Conservation (phyloP, 345 rosid genomes). For the Excoecaria agallocha region DNA sequence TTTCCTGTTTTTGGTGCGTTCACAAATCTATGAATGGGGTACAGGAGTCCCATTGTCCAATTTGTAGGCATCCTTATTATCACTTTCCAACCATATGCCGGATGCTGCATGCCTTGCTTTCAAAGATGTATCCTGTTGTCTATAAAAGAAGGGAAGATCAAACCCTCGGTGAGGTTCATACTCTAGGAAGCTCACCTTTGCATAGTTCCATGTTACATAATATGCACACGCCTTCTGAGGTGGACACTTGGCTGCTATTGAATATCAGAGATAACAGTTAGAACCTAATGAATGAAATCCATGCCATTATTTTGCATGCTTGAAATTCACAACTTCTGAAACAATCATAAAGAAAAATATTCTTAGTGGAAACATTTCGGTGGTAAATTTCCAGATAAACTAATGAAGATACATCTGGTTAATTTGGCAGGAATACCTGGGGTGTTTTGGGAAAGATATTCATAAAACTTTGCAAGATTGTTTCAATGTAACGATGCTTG, state of each 20-base stretch:
- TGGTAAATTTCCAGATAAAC: background rate
- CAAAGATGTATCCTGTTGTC: slow-evolving; percentile 60
- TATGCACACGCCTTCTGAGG: background rate
- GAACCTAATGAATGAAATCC: background rate
- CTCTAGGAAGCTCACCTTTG: background rate
- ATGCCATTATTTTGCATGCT: background rate
- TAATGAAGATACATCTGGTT: background rate
- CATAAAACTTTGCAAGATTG: background rate
- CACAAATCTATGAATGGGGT: slow-evolving; percentile 49
- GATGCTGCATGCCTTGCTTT: slow-evolving; percentile 60
- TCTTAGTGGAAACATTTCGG: background rate
- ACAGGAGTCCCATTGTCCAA: slow-evolving; percentile 55
- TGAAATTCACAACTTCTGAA: background rate
- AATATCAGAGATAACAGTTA: no score
- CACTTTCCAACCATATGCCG: slow-evolving; percentile 65
- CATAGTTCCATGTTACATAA: background rate
- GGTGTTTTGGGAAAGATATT: background rate
- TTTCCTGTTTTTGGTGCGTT: slow-evolving; percentile 95
- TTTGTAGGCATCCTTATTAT: slow-evolving; percentile 61
- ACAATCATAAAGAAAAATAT: background rate
- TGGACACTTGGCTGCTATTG: background rate
- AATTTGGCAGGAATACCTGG: no score
- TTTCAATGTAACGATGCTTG: background rate
- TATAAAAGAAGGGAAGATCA: slow-evolving; percentile 53
- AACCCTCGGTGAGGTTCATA: slow-evolving; percentile 44